phyloP scores from a whole-genome alignment of 768 basidiomycete species.

The Podaxis pistillaris region DNA sequence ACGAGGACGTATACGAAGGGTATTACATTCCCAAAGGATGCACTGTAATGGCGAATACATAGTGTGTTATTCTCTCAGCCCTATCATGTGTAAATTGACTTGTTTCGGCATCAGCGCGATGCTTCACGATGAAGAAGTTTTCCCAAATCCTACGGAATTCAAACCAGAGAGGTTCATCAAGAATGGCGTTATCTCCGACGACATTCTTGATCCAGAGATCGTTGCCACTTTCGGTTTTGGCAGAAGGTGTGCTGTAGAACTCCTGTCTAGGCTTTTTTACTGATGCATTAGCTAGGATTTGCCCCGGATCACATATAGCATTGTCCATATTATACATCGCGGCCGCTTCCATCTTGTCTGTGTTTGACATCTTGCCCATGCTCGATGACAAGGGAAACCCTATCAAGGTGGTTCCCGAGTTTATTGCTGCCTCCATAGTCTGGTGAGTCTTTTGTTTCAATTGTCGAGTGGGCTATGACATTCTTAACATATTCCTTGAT shows the following conservation, averaged over 20 bases:
- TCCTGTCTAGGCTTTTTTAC: too few relatives aligned
- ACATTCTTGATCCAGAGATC: conserved; percentile 17
- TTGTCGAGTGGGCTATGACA: background rate
- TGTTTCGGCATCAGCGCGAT: conserved; percentile 17
- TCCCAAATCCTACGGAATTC: conserved; percentile 19
- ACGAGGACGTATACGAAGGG: conserved; percentile 16
- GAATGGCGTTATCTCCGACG: conserved; percentile 6
- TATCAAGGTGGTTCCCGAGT: conserved; percentile 23
- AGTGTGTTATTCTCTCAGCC: background rate
- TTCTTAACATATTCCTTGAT: background rate
- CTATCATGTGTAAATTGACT: background rate
- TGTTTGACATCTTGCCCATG: conserved; percentile 22
- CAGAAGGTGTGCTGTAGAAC: conserved; percentile 12
- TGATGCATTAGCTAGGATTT: conserved; percentile 12
- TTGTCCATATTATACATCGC: conserved; percentile 19
- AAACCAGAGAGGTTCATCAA: conserved; percentile 21
- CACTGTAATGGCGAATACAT: conserved; percentile 11
- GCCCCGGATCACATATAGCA: conserved; percentile 21
- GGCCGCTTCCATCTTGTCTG: conserved; percentile 17
- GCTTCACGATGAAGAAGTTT: conserved; percentile 19
- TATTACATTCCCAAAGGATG: conserved; percentile 15
- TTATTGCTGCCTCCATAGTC: background rate
- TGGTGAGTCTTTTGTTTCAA: conserved; percentile 1
- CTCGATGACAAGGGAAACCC: conserved; percentile 25
- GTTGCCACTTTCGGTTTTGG: conserved; percentile 22